Evolutionary conservation across 2,329 filamentous ascomycete species (phyloP), one percentile per base, ranked within the genome.

Genomic region (Hirsutella rhossiliensis): DNA sequence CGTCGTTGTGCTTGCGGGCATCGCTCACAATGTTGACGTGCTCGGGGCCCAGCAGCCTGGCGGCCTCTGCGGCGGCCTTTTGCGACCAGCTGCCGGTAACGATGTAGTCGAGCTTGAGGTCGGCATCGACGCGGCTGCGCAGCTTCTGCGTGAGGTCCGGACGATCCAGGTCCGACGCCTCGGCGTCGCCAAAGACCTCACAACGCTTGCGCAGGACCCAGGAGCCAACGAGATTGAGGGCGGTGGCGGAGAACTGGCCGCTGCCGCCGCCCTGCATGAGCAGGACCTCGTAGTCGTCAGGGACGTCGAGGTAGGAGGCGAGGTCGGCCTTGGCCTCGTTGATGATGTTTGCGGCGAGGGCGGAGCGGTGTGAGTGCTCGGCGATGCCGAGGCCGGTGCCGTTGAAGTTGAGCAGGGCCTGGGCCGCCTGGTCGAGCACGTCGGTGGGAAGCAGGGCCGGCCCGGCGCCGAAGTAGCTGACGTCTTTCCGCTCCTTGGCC

Each of bases 261-360:
- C 75, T 87, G 48, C 89, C 90, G 46, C 90, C 89, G 48, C 77
- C 86, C 62, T 92, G 85, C 72, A 94, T 83, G 64, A 94, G 90
- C 18, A 95, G 66, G 44, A 95, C 75, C 48, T 95, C 87, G 65
- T 96, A 95, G 61, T 85, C 80, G 52, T 83, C 77, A 3, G 88
- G 87, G 45, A 97, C 82, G 54, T 90, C 83, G 45, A 95, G 80
- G 52, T 86, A 83, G 19, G 68, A 69, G 31, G 75, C 73, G 11
- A 97, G 74, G 49, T 84, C 79, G 30, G 78, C 75, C 62, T 94
- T 92, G 49, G 87, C 76, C 50, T 85, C 74, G 49, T 84, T 80
- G 52, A 97, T 76, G 56, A 97, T 87, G 49, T 80, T 76, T 50
- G 78, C 76, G 23, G 90, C 90, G 38, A 85, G 75, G 48, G 77